Percentiles rank a stretch among this genome's conserved stretches.
Conservation (phyloP, 1,139 yeast genomes). For the Pichia sp. region DNA sequence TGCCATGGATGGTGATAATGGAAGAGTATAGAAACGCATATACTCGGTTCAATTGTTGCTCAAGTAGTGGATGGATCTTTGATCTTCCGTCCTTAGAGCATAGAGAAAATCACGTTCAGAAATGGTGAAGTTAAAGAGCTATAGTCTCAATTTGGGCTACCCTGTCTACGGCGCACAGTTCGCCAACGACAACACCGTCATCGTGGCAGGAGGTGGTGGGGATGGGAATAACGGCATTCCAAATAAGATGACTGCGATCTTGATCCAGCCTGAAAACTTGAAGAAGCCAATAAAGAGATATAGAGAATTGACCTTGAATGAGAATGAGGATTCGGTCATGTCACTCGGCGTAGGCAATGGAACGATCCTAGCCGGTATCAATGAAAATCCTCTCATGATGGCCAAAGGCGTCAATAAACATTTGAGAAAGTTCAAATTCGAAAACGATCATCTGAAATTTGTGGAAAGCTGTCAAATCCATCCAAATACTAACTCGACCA, state of each 20-base stretch:
- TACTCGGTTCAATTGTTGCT: too few species aligned
- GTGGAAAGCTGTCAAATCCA: slow-evolving; percentile 53
- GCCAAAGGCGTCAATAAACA: slow-evolving; percentile 65
- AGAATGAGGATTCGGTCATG: slow-evolving; percentile 71
- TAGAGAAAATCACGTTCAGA: not conserved
- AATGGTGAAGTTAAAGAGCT: slow-evolving; percentile 22
- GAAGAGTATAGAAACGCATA: too few species aligned
- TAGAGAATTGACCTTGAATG: slow-evolving; percentile 58
- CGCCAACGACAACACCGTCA: slow-evolving; percentile 53
- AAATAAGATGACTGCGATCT: slow-evolving; percentile 72
- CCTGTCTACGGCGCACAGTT: slow-evolving; percentile 82
- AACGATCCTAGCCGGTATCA: slow-evolving; percentile 65
- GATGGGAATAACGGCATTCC: slow-evolving; percentile 89
- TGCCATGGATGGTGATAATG: too few species aligned
- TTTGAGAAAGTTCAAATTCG: slow-evolving; percentile 58
- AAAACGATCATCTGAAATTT: slow-evolving; percentile 58
- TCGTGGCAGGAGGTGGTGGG: slow-evolving; percentile 94
- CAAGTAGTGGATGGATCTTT: too few species aligned
- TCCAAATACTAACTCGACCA: slow-evolving; percentile 39
- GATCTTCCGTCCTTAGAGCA: too few species aligned
- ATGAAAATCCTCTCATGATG: slow-evolving; percentile 57
- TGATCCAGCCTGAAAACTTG: slow-evolving; percentile 50
- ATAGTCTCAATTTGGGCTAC: slow-evolving; percentile 56
- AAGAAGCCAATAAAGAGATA: slow-evolving; percentile 55
- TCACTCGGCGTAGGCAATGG: slow-evolving; percentile 55